A percentile compares a stretch with the other conserved stretches of the same genome.
phyloP scores from a whole-genome alignment of 345 rosid genomes.

The Boechera retrofracta region DNA sequence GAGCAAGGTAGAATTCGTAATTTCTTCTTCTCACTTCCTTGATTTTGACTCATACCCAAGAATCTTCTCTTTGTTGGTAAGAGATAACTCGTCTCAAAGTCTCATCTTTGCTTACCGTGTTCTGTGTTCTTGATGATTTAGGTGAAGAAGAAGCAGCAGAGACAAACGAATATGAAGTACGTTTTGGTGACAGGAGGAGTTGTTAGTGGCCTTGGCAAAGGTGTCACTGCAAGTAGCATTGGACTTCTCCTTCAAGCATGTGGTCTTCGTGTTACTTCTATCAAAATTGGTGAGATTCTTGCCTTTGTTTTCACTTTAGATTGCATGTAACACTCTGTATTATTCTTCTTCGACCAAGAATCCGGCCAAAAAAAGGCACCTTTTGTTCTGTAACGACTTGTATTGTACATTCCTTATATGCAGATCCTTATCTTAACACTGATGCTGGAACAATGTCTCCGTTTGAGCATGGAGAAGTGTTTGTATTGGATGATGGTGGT shows the following conservation, averaged over 20 bases:
- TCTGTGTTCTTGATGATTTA: slow-evolving; percentile 27
- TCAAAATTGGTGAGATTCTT: slow-evolving; percentile 62
- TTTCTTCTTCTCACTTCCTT: slow-evolving; percentile 13
- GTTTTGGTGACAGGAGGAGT: slow-evolving; percentile 86
- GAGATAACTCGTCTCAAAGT: neutral
- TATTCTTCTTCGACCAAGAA: neutral
- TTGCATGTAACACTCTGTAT: slow-evolving; percentile 13
- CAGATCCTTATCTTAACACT: slow-evolving; percentile 84
- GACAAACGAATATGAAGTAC: slow-evolving; percentile 62
- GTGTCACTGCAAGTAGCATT: slow-evolving; percentile 87
- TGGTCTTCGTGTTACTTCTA: slow-evolving; percentile 81
- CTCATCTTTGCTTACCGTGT: neutral
- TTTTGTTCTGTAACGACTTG: slow-evolving; percentile 7
- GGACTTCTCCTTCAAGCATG: slow-evolving; percentile 82
- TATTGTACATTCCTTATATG: slow-evolving; percentile 14
- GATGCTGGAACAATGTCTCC: slow-evolving; percentile 97
- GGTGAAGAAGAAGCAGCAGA: slow-evolving; percentile 28
- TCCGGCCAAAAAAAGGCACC: neutral
- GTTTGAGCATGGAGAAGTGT: slow-evolving; percentile 89
- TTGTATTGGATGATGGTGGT: slow-evolving; percentile 86
- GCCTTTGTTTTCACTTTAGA: neutral
- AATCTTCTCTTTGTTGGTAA: neutral
- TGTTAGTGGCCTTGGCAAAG: slow-evolving; percentile 85
- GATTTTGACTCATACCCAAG: slow-evolving; percentile 14
- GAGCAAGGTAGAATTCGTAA: slow-evolving; percentile 20